Base-by-base conservation (phyloP, 163 green algal species). In the Botryococcus braunii region DNA sequence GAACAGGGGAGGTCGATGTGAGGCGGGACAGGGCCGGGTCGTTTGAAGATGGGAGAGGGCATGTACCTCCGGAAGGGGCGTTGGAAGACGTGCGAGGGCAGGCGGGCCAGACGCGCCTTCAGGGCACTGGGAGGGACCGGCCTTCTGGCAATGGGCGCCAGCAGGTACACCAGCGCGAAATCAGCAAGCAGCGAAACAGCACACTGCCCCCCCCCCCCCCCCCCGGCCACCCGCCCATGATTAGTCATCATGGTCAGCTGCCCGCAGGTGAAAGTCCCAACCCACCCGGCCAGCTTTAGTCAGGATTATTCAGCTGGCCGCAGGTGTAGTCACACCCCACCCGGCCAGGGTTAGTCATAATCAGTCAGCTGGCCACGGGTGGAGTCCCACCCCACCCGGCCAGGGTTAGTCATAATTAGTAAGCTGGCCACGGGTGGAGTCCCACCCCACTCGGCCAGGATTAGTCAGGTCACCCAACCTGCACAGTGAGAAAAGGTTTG, bases 91-190 rank as follows among this genome's bases (percentile, higher is more conserved):
- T 78, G 72, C 3, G 72, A 37, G 13, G 72, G 72, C 46, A 78
- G 47, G 3, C 6, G 5, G 31, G 69, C 66, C 29, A 74, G 62
- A 29, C 29, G 40, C 38, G 66, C 38, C 43, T 47, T 36, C n/a
- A 77, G 29, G 9, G 38, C 32, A 13, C 72, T 65, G 36, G n/a
- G 29, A 29, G 59, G 25, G 5, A 40, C 37, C 43, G 62, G 47
- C n/a, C 47, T 43, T 4, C 35, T n/a, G 8, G 43, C 32, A 0
- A 60, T 65, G 36, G 72, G 67, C 8, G 72, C 72, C 47, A 78
- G 70, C 31, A 78, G 49, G 57, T 78, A 78, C n/a, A 78, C 72
- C 29, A 78, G 66, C 29, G 72, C 72, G 57, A 74, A 78, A 43
- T 78, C 66, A n/a, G 58, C 71, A 1, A 78, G 46, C 48, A 78